These are phyloP conservation scores for Tephrocybe sp. DNA, from an alignment of 768 basidiomycete genomes.

Conservation along the genomic window DNA sequence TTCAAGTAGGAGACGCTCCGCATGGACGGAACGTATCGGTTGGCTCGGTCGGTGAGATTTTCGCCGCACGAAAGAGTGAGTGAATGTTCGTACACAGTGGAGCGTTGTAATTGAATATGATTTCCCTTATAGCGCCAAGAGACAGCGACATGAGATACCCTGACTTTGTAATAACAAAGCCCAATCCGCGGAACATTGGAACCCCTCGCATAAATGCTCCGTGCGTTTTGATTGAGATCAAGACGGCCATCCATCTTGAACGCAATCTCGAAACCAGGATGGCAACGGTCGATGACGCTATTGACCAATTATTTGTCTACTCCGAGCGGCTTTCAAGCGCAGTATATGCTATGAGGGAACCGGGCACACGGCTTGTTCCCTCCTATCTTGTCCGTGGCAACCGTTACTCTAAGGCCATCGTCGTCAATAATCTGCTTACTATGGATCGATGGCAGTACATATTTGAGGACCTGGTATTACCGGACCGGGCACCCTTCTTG, in stretches of 20 bases:
- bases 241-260: not conserved
- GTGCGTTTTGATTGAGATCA: not conserved
- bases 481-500: slow-evolving; percentile 3
- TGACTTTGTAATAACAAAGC: not conserved
- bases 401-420: not conserved
- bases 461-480: not conserved
- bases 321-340: not conserved
- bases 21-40: not conserved
- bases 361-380: not conserved
- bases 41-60: not conserved
- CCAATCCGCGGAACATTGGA: not conserved
- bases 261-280: not conserved
- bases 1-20: not conserved
- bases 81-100: not conserved
- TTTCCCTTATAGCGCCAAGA: not conserved
- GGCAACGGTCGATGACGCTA: not conserved
- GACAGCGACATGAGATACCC: not conserved
- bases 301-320: not conserved
- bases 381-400: not conserved
- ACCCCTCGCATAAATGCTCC: not conserved
- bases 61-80: slow-evolving; percentile 1
- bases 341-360: not conserved
- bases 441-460: not conserved
- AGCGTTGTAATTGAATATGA: not conserved
- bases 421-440: not conserved